Base-by-base conservation (phyloP, 805 yeast species). In the Saccharomycopsis sp. region DNA sequence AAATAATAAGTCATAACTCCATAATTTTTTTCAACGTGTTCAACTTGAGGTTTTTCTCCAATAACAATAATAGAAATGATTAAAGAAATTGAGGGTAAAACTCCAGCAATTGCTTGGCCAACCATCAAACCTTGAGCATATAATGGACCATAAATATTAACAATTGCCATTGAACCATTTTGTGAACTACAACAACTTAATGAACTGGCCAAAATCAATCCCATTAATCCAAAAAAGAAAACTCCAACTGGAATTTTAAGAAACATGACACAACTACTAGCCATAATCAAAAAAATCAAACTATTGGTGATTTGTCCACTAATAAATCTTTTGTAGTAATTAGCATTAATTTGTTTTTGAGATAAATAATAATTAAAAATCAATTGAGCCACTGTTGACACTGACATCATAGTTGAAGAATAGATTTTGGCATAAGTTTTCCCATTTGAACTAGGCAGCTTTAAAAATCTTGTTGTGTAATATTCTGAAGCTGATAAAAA, bases 51-150 rank as follows among this genome's bases (percentile, higher is more conserved):
- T 4, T 39, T 35, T 8, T 51, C 43, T 4, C 38, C 40, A 21
- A 39, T 37, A 2, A 49, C 12, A 21, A 72, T 52, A 20, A 74
- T 74, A 9, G 81, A 72, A 9, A 70, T 44, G 45, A 76, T 78
- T 50, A 75, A 70, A 12, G 81, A 77, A 15, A 82, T 55, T 0
- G 95, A 76, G 2, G 98, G 97, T 27, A 89, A 62, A 0, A 92
- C 95, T 2, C 98, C 98, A 0, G 96, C 86, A 14, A 89, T 63
- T 0, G 95, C 95, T 58, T 89, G 95, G 1, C 98, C 98, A 3
- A 88, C 88, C 81, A 92, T 84, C 2, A 81, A 81, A 0, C 83
- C 94, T 53, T 92, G 95, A 9, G 94, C 88, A 55, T 73, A 83
- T 12, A 76, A 69, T 1, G 85, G 69, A 3, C 92, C 88, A 54